Conservation (phyloP, 306 rosid species). For the Inga oerstediana region DNA sequence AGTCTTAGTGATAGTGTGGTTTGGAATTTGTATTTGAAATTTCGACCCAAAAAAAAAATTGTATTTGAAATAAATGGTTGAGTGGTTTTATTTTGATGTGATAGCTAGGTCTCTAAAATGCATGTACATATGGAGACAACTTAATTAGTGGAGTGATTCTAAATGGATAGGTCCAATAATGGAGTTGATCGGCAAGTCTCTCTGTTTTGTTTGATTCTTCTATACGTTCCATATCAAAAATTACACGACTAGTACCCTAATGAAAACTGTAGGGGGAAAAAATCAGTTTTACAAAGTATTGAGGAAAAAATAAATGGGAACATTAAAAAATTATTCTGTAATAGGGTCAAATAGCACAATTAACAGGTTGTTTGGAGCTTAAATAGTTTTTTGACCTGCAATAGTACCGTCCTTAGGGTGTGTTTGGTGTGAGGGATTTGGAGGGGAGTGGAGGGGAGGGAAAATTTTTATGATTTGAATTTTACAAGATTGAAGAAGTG, state of each 20-base stretch:
- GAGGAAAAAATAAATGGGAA: neutral
- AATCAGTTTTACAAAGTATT: neutral
- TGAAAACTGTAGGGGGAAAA: neutral
- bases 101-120: neutral
- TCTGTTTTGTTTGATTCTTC: neutral
- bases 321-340: neutral
- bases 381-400: too few relatives aligned
- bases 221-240: neutral
- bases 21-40: neutral
- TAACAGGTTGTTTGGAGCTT: neutral
- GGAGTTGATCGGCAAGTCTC: conserved; percentile 16
- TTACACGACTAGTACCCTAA: neutral
- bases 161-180: conserved; percentile 26
- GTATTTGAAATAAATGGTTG: neutral
- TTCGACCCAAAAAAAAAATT: too few relatives aligned
- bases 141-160: conserved; percentile 26
- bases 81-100: conserved; percentile 9
- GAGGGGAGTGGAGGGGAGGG: too few relatives aligned
- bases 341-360: neutral
- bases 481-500: too few relatives aligned
- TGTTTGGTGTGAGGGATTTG: too few relatives aligned
- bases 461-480: too few relatives aligned
- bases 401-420: too few relatives aligned
- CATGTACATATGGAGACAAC: conserved; percentile 25
- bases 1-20: neutral